Conservation (phyloP, 495 filamentous ascomycete genomes). For the Neurospora hispaniola region DNA sequence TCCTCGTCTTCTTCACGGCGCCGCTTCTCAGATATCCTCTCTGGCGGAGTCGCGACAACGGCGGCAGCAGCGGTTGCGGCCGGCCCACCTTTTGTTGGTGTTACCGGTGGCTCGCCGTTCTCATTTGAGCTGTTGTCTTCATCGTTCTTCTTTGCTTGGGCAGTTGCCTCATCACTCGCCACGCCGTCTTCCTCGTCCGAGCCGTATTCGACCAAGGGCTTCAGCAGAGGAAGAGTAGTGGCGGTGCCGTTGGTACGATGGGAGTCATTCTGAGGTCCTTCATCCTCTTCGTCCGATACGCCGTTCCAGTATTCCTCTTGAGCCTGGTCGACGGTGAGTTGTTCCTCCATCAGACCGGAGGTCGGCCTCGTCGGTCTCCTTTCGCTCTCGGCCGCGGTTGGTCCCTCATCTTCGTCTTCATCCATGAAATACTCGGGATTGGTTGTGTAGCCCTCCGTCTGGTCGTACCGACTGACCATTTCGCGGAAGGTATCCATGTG, state of each 20-base stretch:
- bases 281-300: conserved; percentile 75
- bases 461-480: conserved; percentile 70
- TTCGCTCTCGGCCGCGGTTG: conserved; percentile 45
- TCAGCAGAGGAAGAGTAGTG: conserved; percentile 28
- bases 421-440: conserved; percentile 44
- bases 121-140: conserved; percentile 10
- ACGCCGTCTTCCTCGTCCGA: conserved; percentile 70
- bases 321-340: conserved; percentile 55
- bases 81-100: conserved; percentile 9
- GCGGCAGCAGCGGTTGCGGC: conserved; percentile 25
- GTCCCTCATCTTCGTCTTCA: conserved; percentile 40
- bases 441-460: conserved; percentile 56
- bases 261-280: conserved; percentile 24
- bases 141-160: conserved; percentile 6
- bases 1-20: conserved; percentile 70
- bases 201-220: conserved; percentile 81
- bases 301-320: conserved; percentile 93
- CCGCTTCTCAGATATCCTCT: conserved; percentile 82
- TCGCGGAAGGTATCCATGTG: conserved; percentile 81
- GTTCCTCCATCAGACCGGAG: conserved; percentile 51
- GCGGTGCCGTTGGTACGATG: conserved; percentile 34
- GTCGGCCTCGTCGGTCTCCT: conserved; percentile 33
- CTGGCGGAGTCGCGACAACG: conserved; percentile 42
- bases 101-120: conserved; percentile 7
- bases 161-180: conserved; percentile 33